Conservation (phyloP, 2,329 filamentous ascomycete species). For the Fusarium sp. region DNA sequence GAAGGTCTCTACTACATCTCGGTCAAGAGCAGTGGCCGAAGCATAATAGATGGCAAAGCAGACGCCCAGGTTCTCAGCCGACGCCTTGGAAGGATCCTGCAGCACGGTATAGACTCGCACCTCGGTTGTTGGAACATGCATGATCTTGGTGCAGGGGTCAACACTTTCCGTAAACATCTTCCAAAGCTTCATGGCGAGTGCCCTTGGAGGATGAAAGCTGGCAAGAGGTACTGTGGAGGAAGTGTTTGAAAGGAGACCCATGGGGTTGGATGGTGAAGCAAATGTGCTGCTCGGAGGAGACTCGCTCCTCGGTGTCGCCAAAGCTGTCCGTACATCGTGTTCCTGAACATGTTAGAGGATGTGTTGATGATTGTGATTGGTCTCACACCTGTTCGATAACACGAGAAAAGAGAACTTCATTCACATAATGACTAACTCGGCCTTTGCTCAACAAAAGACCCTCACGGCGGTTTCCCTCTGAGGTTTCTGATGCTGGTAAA, state of each 20-base stretch:
- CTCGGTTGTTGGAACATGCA: conserved; percentile 49
- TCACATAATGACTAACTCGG: conserved; percentile 51
- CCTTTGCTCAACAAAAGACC: conserved; percentile 49
- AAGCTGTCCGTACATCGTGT: conserved; percentile 40
- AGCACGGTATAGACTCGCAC: conserved; percentile 48
- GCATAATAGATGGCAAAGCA: conserved; percentile 64
- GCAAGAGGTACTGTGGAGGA: conserved; percentile 25
- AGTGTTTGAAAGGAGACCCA: conserved; percentile 48
- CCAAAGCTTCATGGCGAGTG: conserved; percentile 48
- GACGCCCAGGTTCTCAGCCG: conserved; percentile 49
- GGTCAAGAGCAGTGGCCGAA: conserved; percentile 55
- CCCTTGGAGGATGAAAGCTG: conserved; percentile 43
- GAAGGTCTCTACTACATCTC: conserved; percentile 50
- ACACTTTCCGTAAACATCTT: conserved; percentile 44
- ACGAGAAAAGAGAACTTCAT: conserved; percentile 51
- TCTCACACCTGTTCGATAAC: conserved; percentile 50
- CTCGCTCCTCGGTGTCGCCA: conserved; percentile 33
- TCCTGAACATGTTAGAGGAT: conserved; percentile 24
- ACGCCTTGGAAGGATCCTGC: conserved; percentile 43
- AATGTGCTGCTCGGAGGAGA: not conserved
- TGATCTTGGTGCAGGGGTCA: conserved; percentile 45
- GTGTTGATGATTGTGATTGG: not conserved
- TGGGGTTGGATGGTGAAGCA: conserved; percentile 46
- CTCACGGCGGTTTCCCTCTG: not conserved
- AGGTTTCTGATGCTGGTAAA: not conserved